phyloP scores from a whole-genome alignment of 345 rosid genomes.

The Moricandia arvensis region DNA sequence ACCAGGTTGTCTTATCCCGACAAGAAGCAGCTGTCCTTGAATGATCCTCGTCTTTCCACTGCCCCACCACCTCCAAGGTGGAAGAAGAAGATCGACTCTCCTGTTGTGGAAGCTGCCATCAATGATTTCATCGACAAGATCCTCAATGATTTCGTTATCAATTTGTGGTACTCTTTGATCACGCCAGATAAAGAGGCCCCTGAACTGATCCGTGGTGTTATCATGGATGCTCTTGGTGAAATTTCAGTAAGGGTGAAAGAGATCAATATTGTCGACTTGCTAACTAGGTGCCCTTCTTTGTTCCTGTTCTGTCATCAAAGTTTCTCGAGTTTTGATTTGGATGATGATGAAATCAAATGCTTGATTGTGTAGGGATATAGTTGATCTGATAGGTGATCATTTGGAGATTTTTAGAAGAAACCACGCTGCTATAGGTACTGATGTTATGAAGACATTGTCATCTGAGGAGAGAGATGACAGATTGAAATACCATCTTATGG shows the following conservation, averaged over 20 bases:
- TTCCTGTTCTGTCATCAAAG: neutral
- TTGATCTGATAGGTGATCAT: slow-evolving; percentile 89
- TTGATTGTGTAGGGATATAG: slow-evolving; percentile 75
- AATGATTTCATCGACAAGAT: slow-evolving; percentile 74
- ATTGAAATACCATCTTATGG: slow-evolving; percentile 81
- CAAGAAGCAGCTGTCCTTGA: slow-evolving; percentile 73
- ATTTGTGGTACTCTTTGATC: slow-evolving; percentile 90
- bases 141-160: slow-evolving; percentile 77
- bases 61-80: slow-evolving; percentile 58
- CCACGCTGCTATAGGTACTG: slow-evolving; percentile 82
- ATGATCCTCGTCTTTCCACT: slow-evolving; percentile 69
- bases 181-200: slow-evolving; percentile 90
- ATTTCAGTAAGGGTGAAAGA: slow-evolving; percentile 78
- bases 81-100: slow-evolving; percentile 89
- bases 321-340: neutral
- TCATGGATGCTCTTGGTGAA: slow-evolving; percentile 92
- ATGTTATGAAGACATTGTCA: slow-evolving; percentile 84
- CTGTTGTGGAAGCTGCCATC: slow-evolving; percentile 72
- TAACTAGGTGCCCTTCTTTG: slow-evolving; percentile 56
- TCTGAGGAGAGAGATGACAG: slow-evolving; percentile 94
- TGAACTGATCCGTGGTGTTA: slow-evolving; percentile 70
- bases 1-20: slow-evolving; percentile 55
- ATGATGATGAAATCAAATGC: slow-evolving; percentile 14
- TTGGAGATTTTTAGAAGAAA: slow-evolving; percentile 89
- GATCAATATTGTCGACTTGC: slow-evolving; percentile 77